Conservation (phyloP, 139 green algal genomes). For the Eudorina sp. region DNA sequence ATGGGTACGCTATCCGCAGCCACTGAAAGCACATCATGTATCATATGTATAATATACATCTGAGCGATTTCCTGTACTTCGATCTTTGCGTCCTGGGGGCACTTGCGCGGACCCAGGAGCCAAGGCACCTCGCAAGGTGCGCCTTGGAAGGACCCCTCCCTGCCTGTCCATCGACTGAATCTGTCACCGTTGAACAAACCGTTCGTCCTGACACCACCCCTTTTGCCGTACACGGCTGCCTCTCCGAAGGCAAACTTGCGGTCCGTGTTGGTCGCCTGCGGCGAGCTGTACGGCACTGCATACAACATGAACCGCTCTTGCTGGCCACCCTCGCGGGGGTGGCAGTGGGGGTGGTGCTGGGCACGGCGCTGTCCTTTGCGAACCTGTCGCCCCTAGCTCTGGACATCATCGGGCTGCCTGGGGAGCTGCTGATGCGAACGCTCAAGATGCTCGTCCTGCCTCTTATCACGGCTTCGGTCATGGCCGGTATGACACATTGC, state of each 20-base stretch:
- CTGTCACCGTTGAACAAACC: no score
- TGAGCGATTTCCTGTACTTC: no score
- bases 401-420: slow-evolving; percentile 32
- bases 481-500: slow-evolving; percentile 27
- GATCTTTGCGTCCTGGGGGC: no score
- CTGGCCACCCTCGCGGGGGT: slow-evolving; percentile 34
- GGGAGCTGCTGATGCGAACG: slow-evolving; percentile 36
- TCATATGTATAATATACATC: no score
- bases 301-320: slow-evolving; percentile 36
- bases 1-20: no score
- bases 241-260: background rate
- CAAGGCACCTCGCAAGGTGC: no score
- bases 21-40: no score
- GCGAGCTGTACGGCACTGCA: background rate
- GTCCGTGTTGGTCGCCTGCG: background rate
- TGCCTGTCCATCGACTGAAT: no score
- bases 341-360: slow-evolving; percentile 11
- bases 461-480: slow-evolving; percentile 38
- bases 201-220: no score
- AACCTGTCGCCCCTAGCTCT: slow-evolving; percentile 18
- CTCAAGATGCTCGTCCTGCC: slow-evolving; percentile 51
- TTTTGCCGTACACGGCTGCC: background rate
- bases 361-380: slow-evolving; percentile 29
- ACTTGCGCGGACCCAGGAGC: no score
- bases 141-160: no score